A percentile compares a stretch with the other conserved stretches of the same genome.
Conservation (phyloP, 441 rosid species). For the Populus tomentosa region DNA sequence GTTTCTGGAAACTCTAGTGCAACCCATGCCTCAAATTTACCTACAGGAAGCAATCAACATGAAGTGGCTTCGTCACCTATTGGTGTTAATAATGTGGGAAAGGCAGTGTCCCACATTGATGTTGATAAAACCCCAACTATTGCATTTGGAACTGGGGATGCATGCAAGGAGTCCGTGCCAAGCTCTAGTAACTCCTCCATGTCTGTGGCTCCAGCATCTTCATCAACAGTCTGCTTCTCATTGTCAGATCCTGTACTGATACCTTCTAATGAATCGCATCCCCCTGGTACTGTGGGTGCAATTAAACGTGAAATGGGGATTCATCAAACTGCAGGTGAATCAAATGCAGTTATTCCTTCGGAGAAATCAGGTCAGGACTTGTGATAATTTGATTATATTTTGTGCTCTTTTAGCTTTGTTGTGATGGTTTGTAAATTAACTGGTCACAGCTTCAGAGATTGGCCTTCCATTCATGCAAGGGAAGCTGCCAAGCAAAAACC, state of each 20-base stretch:
- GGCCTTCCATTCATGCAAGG: slow-evolving; percentile 39
- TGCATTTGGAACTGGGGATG: slow-evolving; percentile 41
- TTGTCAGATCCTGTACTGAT: slow-evolving; percentile 61
- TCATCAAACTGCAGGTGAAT: slow-evolving; percentile 35
- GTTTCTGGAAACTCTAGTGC: slow-evolving; percentile 40
- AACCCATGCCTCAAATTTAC: slow-evolving; percentile 24
- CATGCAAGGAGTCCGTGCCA: slow-evolving; percentile 31
- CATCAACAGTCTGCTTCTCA: slow-evolving; percentile 53
- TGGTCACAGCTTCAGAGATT: slow-evolving; percentile 38
- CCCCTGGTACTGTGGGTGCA: slow-evolving; percentile 36
- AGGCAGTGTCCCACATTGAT: slow-evolving; percentile 30
- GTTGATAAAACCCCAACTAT: slow-evolving; percentile 28
- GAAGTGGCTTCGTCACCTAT: slow-evolving; percentile 36
- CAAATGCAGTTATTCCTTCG: slow-evolving; percentile 30
- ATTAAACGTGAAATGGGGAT: slow-evolving; percentile 52
- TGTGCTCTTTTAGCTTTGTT: slow-evolving; percentile 5
- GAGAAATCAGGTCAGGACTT: slow-evolving; percentile 46
- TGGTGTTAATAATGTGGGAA: slow-evolving; percentile 29
- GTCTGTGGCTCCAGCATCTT: slow-evolving; percentile 41
- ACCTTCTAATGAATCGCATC: slow-evolving; percentile 42
- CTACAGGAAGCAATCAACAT: slow-evolving; percentile 34
- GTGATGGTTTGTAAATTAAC: slow-evolving; percentile 11
- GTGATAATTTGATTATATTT: slow-evolving; percentile 4
- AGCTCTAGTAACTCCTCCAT: slow-evolving; percentile 31
- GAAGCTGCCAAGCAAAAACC: slow-evolving; percentile 47